Percentiles rank a stretch among this genome's conserved stretches.
phyloP scores from a whole-genome alignment of 805 yeast genomes.

The Diddensiella transvaalensis region DNA sequence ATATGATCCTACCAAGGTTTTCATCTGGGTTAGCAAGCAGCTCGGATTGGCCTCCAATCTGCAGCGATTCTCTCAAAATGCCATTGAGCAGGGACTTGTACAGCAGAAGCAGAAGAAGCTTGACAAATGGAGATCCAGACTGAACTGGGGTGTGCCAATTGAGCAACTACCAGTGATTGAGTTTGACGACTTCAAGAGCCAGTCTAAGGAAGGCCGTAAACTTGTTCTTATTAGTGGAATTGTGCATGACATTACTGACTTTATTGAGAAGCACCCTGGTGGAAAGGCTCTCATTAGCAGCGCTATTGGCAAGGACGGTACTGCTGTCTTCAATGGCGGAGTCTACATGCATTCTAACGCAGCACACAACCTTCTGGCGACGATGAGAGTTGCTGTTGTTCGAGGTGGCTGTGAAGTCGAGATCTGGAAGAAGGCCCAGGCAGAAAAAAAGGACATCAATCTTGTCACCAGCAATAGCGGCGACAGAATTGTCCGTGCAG shows the following conservation, averaged over 20 bases:
- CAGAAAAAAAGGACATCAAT: constrained; percentile 61
- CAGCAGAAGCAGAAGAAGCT: constrained; percentile 80
- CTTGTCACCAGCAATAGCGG: constrained; percentile 53
- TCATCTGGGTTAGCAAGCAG: constrained; percentile 48
- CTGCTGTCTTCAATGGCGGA: constrained; percentile 92
- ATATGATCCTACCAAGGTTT: constrained; percentile 86
- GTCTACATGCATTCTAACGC: constrained; percentile 92
- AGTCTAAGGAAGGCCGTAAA: constrained; percentile 48
- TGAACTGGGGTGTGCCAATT: constrained; percentile 94
- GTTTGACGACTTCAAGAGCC: constrained; percentile 49
- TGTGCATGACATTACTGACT: constrained; percentile 90
- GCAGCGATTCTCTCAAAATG: constrained; percentile 52
- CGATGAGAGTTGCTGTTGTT: constrained; percentile 88
- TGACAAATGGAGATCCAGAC: constrained; percentile 68
- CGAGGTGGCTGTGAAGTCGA: constrained; percentile 78
- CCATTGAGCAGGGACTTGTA: constrained; percentile 66
- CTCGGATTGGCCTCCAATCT: constrained; percentile 59
- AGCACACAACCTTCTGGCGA: constrained; percentile 83
- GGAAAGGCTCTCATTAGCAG: constrained; percentile 75
- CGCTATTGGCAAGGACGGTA: constrained; percentile 89
- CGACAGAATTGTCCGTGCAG: constrained; percentile 54
- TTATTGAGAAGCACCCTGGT: constrained; percentile 91
- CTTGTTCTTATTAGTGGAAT: constrained; percentile 84
- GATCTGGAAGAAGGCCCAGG: constrained; percentile 73
- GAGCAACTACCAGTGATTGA: constrained; percentile 74